phyloP scores from a whole-genome alignment of 208 protist species.

The Crithidia brevicula region DNA sequence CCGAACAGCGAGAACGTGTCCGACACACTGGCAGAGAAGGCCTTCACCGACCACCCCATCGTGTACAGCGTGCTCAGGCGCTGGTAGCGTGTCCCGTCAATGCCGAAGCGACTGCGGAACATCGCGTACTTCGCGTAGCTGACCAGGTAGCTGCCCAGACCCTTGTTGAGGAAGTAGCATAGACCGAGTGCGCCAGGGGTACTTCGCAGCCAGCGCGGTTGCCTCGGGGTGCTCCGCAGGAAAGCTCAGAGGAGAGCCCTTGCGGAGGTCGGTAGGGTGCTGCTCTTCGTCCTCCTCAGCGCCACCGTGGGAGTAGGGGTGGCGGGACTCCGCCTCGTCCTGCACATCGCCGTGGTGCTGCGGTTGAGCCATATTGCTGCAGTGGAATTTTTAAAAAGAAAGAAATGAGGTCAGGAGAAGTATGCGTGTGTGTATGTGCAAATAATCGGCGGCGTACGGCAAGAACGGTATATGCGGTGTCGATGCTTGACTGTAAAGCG shows the following conservation, averaged over 20 bases:
- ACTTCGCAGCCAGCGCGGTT: slow-evolving; percentile 12
- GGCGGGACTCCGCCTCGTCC: slow-evolving; percentile 1
- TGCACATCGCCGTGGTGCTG: background rate
- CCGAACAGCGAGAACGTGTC: slow-evolving; percentile 60
- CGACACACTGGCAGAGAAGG: slow-evolving; percentile 50
- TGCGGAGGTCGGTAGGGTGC: background rate
- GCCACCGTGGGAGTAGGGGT: background rate
- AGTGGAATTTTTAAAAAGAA: background rate
- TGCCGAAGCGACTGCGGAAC: slow-evolving; percentile 50
- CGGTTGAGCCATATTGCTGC: background rate
- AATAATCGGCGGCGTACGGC: no score
- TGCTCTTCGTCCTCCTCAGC: background rate
- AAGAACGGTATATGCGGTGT: no score
- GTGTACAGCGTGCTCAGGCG: slow-evolving; percentile 45
- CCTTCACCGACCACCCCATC: slow-evolving; percentile 71
- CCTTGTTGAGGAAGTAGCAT: slow-evolving; percentile 53
- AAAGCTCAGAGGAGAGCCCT: background rate
- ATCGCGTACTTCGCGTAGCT: slow-evolving; percentile 42
- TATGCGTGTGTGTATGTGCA: background rate
- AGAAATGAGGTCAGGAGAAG: background rate
- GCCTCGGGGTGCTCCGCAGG: slow-evolving; percentile 35
- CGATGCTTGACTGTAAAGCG: no score
- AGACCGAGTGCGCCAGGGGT: slow-evolving; percentile 42
- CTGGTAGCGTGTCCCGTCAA: slow-evolving; percentile 52
- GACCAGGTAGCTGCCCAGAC: slow-evolving; percentile 48